phyloP scores from a whole-genome alignment of 495 filamentous ascomycete species.

The Xylaria cubensis region DNA sequence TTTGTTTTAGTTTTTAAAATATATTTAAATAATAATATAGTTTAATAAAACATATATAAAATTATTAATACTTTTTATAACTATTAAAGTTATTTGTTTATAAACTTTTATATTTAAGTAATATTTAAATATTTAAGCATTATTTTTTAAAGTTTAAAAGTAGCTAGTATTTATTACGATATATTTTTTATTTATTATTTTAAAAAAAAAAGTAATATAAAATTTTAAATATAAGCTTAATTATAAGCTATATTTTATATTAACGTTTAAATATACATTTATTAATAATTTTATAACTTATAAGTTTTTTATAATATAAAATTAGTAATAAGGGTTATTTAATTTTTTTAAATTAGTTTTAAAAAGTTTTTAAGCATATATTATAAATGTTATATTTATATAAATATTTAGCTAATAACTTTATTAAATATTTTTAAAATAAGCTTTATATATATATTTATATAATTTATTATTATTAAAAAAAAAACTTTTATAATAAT shows the following conservation, averaged over 20 bases:
- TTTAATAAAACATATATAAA: background rate
- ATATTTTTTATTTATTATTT: background rate
- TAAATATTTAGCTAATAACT: background rate
- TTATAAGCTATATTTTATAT: background rate
- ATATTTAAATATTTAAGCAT: background rate
- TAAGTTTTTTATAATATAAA: background rate
- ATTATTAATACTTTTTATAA: constrained; percentile 1
- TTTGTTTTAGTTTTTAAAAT: constrained; percentile 4
- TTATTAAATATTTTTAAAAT: background rate
- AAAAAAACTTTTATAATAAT: background rate
- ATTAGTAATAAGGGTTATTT: background rate
- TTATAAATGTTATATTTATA: background rate
- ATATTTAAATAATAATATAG: background rate
- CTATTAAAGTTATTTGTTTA: background rate
- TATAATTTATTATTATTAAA: background rate
- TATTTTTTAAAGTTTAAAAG: background rate
- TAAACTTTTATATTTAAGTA: background rate
- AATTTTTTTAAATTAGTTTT: background rate
- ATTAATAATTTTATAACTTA: background rate
- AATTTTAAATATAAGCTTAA: background rate
- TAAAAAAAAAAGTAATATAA: background rate
- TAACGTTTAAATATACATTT: background rate
- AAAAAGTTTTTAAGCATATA: no score
- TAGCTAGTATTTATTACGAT: background rate
- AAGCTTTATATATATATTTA: background rate